Conservation (phyloP, 2,329 filamentous ascomycete genomes). For the Sporothrix protearum region DNA sequence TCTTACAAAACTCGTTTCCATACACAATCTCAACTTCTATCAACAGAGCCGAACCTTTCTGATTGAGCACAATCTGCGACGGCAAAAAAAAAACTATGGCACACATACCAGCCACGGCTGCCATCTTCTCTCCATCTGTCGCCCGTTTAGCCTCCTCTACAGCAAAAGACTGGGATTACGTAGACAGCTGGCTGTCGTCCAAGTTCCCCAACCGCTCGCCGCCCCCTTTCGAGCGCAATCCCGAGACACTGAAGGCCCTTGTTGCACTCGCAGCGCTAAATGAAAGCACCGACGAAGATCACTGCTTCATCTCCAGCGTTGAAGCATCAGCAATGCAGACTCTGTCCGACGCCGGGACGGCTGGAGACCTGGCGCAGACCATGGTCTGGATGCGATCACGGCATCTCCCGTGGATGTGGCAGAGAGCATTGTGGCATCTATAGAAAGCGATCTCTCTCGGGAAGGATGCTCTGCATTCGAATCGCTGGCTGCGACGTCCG, state of each 20-base stretch:
- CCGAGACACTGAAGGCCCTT: slow-evolving; percentile 73
- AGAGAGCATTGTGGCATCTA: slow-evolving; percentile 47
- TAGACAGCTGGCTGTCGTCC: slow-evolving; percentile 76
- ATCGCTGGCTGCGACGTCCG: slow-evolving; percentile 52
- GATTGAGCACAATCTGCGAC: background rate
- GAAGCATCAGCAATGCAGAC: slow-evolving; percentile 59
- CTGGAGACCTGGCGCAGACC: background rate
- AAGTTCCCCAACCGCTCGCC: slow-evolving; percentile 62
- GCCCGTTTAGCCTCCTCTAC: slow-evolving; percentile 73
- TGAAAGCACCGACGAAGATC: slow-evolving; percentile 72
- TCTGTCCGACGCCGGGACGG: slow-evolving; percentile 34
- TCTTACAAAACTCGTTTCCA: too few species aligned
- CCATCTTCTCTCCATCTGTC: slow-evolving; percentile 65
- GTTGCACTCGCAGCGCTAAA: slow-evolving; percentile 71
- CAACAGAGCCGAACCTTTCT: background rate
- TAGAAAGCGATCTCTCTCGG: slow-evolving; percentile 53
- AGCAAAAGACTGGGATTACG: slow-evolving; percentile 85
- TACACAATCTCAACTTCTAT: background rate
- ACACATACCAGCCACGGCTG: slow-evolving; percentile 42
- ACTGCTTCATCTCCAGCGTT: slow-evolving; percentile 53
- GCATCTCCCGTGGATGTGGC: slow-evolving; percentile 15
- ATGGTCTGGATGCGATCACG: background rate
- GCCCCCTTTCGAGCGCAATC: slow-evolving; percentile 76
- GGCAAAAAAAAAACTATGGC: slow-evolving; percentile 34
- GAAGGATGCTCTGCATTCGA: slow-evolving; percentile 57